phyloP scores from a whole-genome alignment of 1,284 basidiomycete genomes.

The Gastroboletus turbinatus region DNA sequence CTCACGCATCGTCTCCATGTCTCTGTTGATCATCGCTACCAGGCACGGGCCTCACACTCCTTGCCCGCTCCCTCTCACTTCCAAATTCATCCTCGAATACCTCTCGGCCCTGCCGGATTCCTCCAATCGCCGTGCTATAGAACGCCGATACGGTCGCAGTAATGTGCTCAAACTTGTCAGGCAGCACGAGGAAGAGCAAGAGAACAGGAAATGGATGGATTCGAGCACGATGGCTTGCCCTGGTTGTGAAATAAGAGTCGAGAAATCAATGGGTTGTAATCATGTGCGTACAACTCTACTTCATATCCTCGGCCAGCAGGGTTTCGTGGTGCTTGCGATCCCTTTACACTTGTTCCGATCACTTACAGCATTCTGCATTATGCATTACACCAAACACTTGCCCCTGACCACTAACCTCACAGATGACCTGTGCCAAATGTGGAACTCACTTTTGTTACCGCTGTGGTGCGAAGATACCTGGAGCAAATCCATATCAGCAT shows the following conservation, averaged over 20 bases:
- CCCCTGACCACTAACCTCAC: constrained; percentile 4
- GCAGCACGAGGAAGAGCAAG: constrained; percentile 63
- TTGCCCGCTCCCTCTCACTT: constrained; percentile 63
- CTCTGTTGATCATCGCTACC: constrained; percentile 1
- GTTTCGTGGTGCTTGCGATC: background rate
- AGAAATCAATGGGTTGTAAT: constrained; percentile 76
- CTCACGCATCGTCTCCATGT: background rate
- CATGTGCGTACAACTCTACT: constrained; percentile 50
- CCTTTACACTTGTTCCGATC: background rate
- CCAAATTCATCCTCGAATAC: constrained; percentile 63
- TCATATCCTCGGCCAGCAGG: background rate
- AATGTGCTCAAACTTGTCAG: constrained; percentile 58
- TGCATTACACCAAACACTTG: background rate
- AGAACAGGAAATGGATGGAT: constrained; percentile 65
- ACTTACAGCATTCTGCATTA: background rate
- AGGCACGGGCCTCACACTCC: constrained; percentile 74
- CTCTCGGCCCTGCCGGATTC: constrained; percentile 52
- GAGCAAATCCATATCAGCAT: constrained; percentile 63
- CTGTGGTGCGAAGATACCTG: constrained; percentile 56
- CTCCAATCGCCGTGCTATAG: constrained; percentile 46
- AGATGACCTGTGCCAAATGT: constrained; percentile 78
- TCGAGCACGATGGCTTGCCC: constrained; percentile 68
- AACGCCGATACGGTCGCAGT: constrained; percentile 59
- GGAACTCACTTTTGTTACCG: constrained; percentile 76
- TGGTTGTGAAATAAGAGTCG: constrained; percentile 64